phyloP scores from a whole-genome alignment of 805 yeast genomes.

The Yarrowia deformans region DNA sequence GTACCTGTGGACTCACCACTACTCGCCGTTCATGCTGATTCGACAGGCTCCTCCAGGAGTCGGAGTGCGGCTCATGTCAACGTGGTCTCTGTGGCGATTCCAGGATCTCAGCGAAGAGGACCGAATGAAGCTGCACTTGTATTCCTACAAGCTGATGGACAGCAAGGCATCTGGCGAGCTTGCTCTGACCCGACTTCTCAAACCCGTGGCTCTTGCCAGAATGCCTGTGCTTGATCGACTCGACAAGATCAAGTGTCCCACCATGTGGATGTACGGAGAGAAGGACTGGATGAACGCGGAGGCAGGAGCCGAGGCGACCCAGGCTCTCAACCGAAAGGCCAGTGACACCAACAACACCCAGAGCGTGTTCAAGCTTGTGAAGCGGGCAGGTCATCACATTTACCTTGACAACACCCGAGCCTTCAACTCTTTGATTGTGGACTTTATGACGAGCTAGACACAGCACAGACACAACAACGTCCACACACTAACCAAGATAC shows the following conservation, averaged over 20 bases:
- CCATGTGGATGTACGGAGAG: conserved; percentile 87
- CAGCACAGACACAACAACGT: background rate
- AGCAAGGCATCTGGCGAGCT: conserved; percentile 92
- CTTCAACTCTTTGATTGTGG: conserved; percentile 59
- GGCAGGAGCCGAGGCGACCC: conserved; percentile 52
- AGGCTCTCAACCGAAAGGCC: conserved; percentile 41
- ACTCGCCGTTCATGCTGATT: conserved; percentile 83
- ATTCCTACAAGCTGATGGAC: conserved; percentile 82
- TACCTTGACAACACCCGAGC: conserved; percentile 64
- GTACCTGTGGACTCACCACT: conserved; percentile 81
- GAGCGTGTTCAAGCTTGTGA: conserved; percentile 52
- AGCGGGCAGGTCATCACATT: conserved; percentile 73
- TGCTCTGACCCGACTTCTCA: conserved; percentile 77
- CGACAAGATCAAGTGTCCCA: conserved; percentile 60
- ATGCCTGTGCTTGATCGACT: conserved; percentile 65
- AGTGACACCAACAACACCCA: conserved; percentile 5
- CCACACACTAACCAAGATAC: background rate
- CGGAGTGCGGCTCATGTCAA: conserved; percentile 67
- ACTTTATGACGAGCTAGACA: conserved; percentile 49
- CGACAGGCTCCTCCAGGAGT: conserved; percentile 68
- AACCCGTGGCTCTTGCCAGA: conserved; percentile 91
- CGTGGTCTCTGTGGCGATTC: conserved; percentile 86
- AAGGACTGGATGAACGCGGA: conserved; percentile 68
- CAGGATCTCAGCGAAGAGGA: conserved; percentile 59
- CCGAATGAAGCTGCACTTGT: conserved; percentile 67